Percentiles rank a stretch among this genome's conserved stretches.
These are phyloP conservation scores for Metarhizium robertsii DNA, from an alignment of 2,329 filamentous ascomycete species.

Conservation along the genomic window DNA sequence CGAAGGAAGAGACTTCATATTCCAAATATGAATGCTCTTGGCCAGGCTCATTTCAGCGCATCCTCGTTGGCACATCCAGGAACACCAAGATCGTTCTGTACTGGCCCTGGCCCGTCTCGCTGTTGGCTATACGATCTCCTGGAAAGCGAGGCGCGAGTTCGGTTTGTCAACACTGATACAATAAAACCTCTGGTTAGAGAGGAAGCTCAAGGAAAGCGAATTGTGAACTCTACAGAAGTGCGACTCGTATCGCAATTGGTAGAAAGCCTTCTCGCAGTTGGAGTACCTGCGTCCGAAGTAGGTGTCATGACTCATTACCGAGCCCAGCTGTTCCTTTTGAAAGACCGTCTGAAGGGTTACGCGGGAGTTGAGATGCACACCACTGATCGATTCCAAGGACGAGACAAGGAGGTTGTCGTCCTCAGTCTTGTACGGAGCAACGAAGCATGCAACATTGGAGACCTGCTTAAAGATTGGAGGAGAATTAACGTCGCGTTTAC, in stretches of 20 bases:
- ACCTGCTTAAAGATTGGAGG: conserved; percentile 83
- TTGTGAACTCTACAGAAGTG: conserved; percentile 81
- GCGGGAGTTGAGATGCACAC: conserved; percentile 84
- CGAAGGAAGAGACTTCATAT: conserved; percentile 60
- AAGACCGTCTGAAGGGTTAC: conserved; percentile 55
- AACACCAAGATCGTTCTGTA: conserved; percentile 45
- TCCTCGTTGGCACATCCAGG: conserved; percentile 30
- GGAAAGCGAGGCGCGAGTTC: conserved; percentile 61
- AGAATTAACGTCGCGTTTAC: conserved; percentile 95
- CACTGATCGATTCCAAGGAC: conserved; percentile 90
- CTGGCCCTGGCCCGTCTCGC: conserved; percentile 31
- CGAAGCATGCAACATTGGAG: conserved; percentile 72
- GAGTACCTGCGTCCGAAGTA: conserved; percentile 66
- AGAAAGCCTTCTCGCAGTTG: conserved; percentile 63
- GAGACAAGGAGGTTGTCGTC: conserved; percentile 89
- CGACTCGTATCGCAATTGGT: conserved; percentile 72
- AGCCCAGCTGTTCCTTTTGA: conserved; percentile 77
- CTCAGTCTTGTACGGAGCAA: conserved; percentile 85
- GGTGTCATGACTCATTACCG: conserved; percentile 97
- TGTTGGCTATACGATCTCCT: conserved; percentile 77
- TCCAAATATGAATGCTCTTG: conserved; percentile 53
- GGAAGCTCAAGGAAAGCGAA: conserved; percentile 70
- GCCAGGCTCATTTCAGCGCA: conserved; percentile 48
- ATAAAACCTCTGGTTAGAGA: conserved; percentile 58
- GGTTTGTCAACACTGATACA: conserved; percentile 82